Base-by-base conservation (phyloP, 75 land plant species). In the Selaginella moellendorffii region DNA sequence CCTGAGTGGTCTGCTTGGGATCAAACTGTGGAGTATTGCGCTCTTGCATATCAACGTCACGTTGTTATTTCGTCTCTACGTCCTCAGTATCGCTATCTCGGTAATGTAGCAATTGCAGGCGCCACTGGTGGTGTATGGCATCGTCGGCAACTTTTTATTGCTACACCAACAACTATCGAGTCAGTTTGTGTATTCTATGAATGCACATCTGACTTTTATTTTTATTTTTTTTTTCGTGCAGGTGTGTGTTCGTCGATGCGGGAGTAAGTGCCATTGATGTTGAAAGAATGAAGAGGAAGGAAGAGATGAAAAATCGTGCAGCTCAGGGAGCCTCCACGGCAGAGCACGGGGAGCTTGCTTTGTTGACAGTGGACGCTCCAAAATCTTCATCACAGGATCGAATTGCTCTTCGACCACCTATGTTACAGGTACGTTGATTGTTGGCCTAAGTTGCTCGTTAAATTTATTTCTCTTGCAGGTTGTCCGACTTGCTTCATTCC, bases 1-100 rank as follows among this genome's bases (percentile, higher is more conserved):
- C 99, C 99, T 52, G 97, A 95, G 29, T 95, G 99, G 99, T 80
- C 97, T 74, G 91, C 92, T 65, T 95, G 99, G 99, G 99, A 95
- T 68, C 92, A 90, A 65, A 90, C 97, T 54, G 99, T 90, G 52
- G 99, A 95, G 65, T 90, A 95, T 69, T 95, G 99, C 81, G 99
- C 99, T 24, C 87, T 95, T 76, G 92, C 84, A 19, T 95, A 95
- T 66, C 86, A 80, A 24, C 81, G 82, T 42, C 82, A 90, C 69
- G 78, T 95, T 63, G 97, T 95, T 58, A 84, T 95, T 67, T 81
- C 99, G 29, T 84, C 92, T 0, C 77, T 95, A 54, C 85, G 99
- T 2, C 99, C 99, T 28, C 99, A 95, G 63, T 95, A 77, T 73
- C 82, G 90, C 63, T 95, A 86, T 73, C 70, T 95, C n/a, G 99